Evolutionary conservation across 441 rosid genomes (phyloP).

Genomic region (Melastoma candidum): DNA sequence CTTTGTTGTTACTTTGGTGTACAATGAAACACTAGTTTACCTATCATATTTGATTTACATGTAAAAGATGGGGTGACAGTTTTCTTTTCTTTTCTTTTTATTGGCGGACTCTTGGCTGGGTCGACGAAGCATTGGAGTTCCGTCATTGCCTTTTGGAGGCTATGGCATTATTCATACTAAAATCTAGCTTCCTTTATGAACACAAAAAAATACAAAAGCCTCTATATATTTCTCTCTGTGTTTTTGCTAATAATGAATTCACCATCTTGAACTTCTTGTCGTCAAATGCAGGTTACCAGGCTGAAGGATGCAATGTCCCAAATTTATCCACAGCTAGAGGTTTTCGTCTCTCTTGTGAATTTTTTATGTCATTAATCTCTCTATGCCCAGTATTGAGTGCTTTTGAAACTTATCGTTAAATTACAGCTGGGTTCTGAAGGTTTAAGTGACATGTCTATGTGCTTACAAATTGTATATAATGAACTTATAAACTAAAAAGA

Average conservation of each 20-base stretch:
- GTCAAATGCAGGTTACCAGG: slow-evolving; percentile 51
- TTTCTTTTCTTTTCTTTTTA: neutral
- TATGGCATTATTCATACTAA: neutral
- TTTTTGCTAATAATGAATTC: too few species aligned
- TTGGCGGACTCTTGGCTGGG: neutral
- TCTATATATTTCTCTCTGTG: neutral
- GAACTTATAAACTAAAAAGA: too few species aligned
- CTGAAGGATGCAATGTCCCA: slow-evolving; percentile 86
- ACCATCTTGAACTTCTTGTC: neutral
- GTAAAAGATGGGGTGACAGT: neutral
- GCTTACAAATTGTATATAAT: too few species aligned
- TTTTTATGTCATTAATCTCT: neutral
- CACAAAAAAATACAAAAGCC: slow-evolving; percentile 1
- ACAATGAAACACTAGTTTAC: too few species aligned
- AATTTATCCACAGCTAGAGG: slow-evolving; percentile 77
- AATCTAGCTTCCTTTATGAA: neutral
- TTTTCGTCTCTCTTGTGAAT: slow-evolving; percentile 18
- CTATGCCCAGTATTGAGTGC: neutral
- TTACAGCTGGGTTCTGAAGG: too few species aligned
- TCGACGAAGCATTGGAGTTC: neutral
- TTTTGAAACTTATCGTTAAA: neutral
- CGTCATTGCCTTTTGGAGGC: neutral
- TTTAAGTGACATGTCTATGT: too few species aligned
- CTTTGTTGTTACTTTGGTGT: too few species aligned
- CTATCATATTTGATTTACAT: neutral